These are phyloP conservation scores for Phytopythium helicoides DNA, from an alignment of 352 stramenopile genomes.

Conservation along the genomic window DNA sequence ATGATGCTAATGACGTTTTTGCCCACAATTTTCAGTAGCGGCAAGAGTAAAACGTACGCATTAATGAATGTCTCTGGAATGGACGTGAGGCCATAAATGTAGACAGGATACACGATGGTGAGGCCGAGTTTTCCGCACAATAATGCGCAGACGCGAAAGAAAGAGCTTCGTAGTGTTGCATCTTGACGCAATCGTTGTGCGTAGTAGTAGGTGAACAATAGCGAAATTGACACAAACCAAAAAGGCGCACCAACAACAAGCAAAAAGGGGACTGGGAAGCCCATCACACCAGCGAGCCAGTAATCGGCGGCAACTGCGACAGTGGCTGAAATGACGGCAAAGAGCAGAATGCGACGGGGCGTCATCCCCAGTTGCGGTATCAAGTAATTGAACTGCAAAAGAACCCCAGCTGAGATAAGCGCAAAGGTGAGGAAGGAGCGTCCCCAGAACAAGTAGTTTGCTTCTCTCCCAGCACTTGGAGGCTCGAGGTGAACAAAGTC, in stretches of 20 bases:
- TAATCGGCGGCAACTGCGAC: not conserved
- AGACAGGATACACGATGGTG: conserved; percentile 42
- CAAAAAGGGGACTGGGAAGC: conserved; percentile 41
- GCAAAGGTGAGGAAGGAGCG: conserved; percentile 24
- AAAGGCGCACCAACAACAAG: conserved; percentile 24
- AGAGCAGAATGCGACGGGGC: not conserved
- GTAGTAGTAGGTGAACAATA: conserved; percentile 7
- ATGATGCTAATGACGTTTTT: conserved; percentile 36
- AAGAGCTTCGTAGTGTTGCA: conserved; percentile 8
- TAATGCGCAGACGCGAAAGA: conserved; percentile 13
- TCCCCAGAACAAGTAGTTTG: conserved; percentile 35
- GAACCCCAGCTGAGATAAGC: conserved; percentile 26
- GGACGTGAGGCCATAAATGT: conserved; percentile 31
- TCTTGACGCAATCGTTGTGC: conserved; percentile 7
- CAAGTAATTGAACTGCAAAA: conserved; percentile 27
- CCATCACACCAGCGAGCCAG: conserved; percentile 18
- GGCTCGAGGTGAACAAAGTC: conserved; percentile 20
- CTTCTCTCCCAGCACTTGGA: conserved; percentile 17
- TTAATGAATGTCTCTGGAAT: conserved; percentile 19
- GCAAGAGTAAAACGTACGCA: conserved; percentile 29
- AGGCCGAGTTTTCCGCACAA: conserved; percentile 13
- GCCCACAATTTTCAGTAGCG: conserved; percentile 33
- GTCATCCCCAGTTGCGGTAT: conserved; percentile 10
- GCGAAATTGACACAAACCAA: conserved; percentile 7
- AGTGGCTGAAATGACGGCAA: not conserved